These are phyloP conservation scores for Aureobasidium sp. DNA, from an alignment of 2,329 filamentous ascomycete species.

Conservation along the genomic window DNA sequence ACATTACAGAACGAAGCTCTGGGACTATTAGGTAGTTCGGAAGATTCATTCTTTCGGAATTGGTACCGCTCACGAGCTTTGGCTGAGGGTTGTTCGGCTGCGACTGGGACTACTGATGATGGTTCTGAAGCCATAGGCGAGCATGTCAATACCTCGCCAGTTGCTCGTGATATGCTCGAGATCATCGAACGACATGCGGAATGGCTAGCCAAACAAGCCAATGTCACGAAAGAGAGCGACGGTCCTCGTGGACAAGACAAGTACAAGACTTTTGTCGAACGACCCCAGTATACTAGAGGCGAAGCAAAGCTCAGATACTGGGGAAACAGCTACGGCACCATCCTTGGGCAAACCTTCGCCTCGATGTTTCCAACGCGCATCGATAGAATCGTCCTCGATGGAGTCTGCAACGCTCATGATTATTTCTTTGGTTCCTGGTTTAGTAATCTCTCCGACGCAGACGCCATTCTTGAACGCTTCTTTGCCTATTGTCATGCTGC, in stretches of 20 bases:
- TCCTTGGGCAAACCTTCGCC: conserved; percentile 39
- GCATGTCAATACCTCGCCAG: conserved; percentile 36
- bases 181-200: conserved; percentile 36
- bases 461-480: conserved; percentile 46
- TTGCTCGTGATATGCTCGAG: conserved; percentile 40
- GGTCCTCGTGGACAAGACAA: not conserved
- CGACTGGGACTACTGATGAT: conserved; percentile 2
- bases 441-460: conserved; percentile 42
- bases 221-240: not conserved
- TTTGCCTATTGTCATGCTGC: conserved; percentile 46
- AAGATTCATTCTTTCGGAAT: conserved; percentile 29
- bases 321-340: conserved; percentile 38
- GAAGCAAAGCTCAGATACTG: conserved; percentile 25
- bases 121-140: conserved; percentile 23
- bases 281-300: not conserved
- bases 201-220: conserved; percentile 14
- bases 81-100: conserved; percentile 18
- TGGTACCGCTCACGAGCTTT: conserved; percentile 31
- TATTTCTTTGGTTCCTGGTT: conserved; percentile 43
- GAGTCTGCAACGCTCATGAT: conserved; percentile 35
- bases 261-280: not conserved
- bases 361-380: conserved; percentile 36
- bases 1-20: conserved; percentile 24
- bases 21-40: conserved; percentile 31
- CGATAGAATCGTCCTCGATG: conserved; percentile 35